Evolutionary conservation across 495 filamentous ascomycete genomes (phyloP), one percentile per base, ranked within the genome.

Genomic region (Neurospora discreta): DNA sequence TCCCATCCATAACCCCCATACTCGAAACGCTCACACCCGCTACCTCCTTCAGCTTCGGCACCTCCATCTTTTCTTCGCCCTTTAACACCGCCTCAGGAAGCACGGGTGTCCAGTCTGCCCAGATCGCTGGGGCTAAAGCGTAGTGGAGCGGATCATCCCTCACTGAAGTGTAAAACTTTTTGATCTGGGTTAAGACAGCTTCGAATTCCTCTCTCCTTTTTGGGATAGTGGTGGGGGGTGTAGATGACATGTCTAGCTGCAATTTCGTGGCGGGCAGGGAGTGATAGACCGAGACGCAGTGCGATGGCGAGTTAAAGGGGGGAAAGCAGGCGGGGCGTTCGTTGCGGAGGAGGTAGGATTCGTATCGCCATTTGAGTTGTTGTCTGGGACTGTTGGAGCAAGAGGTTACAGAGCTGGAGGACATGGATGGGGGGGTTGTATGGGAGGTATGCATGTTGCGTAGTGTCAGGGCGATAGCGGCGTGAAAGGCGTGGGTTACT

Each of bases 11-110:
- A 1, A 76, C 33, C 0, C 82, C 82, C 73, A 85, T 72, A 42
- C 82, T 83, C 1, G 82, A 83, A 11, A 85, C 74, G 0, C 80
- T 82, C 1, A 79, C 80, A 0, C 81, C 80, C 0, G 82, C 79
- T 8, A 75, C 71, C 6, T 40, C 18, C 15, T 79, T 79, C 5
- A 76, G 79, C 18, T 41, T 36, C 7, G 82, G 83, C 10, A 83
- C 70, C 1, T 75, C 71, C 1, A 78, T 73, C 2, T 58, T 52
- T n/a, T 68, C 72, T 13, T 70, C 70, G 13, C 52, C 52, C 1
- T 60, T 60, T 13, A 60, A 26, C 1, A 60, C 52, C 5, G 0
- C 13, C 13, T 60, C 52, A 1, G 52, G 52, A 1, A 75, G 77
- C 0, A 16, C 44, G 0, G 72, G 72, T 0, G 78, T 82, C 20